Conservation (phyloP, 2,329 filamentous ascomycete species). For the Dactylonectria macrodidyma region DNA sequence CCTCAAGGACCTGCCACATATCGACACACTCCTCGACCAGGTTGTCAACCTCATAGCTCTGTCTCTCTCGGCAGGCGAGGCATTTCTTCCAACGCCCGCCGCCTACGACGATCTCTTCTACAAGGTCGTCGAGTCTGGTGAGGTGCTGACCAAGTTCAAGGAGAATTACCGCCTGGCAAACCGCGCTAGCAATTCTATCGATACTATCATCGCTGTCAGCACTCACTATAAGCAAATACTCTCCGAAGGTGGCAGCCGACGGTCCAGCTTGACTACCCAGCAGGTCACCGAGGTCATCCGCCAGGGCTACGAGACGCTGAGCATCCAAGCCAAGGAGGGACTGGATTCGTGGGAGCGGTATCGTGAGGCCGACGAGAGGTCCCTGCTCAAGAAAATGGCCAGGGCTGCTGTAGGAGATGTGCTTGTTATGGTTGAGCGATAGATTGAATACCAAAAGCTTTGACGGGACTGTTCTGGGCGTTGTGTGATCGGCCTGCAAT, state of each 20-base stretch:
- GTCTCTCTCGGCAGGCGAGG: slow-evolving; percentile 87
- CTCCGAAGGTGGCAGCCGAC: slow-evolving; percentile 66
- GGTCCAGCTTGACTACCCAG: slow-evolving; percentile 80
- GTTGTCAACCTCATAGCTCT: slow-evolving; percentile 88
- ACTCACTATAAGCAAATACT: slow-evolving; percentile 91
- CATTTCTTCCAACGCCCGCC: slow-evolving; percentile 88
- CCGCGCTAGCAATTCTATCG: slow-evolving; percentile 79
- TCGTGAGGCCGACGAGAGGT: slow-evolving; percentile 88
- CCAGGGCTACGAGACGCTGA: slow-evolving; percentile 94
- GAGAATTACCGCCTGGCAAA: slow-evolving; percentile 78
- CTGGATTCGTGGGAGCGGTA: slow-evolving; percentile 89
- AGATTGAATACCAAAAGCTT: slow-evolving; percentile 23
- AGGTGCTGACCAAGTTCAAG: slow-evolving; percentile 85
- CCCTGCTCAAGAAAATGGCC: slow-evolving; percentile 88
- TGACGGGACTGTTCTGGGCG: background rate
- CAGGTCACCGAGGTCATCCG: slow-evolving; percentile 95
- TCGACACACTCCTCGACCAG: slow-evolving; percentile 81
- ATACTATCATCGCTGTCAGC: slow-evolving; percentile 85
- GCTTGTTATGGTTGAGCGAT: slow-evolving; percentile 63
- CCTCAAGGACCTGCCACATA: slow-evolving; percentile 76
- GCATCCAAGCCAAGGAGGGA: slow-evolving; percentile 90
- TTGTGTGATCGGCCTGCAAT: too few species aligned
- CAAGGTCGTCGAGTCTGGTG: slow-evolving; percentile 94
- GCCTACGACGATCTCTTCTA: slow-evolving; percentile 98
- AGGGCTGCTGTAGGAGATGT: slow-evolving; percentile 80